phyloP scores from a whole-genome alignment of 257 asterid species.

The Parsonsia alboflavescens region DNA sequence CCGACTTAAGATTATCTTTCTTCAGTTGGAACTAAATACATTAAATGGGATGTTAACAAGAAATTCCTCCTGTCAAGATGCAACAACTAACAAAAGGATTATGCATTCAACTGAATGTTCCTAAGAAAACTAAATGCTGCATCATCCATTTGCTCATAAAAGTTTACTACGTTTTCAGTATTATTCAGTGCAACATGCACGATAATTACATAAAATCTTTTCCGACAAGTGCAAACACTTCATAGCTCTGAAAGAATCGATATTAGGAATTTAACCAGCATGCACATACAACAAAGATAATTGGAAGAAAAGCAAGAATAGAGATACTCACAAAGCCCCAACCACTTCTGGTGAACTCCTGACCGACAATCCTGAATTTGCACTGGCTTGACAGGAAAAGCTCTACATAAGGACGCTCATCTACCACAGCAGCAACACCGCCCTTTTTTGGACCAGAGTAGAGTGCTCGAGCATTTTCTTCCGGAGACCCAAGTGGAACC shows the following conservation, averaged over 20 bases:
- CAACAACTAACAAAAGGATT: neutral
- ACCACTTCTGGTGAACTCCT: constrained; percentile 52
- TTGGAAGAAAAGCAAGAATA: constrained; percentile 1
- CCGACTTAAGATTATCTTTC: neutral
- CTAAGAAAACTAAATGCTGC: neutral
- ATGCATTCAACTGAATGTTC: neutral
- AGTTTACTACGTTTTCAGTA: neutral
- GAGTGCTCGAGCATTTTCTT: constrained; percentile 46
- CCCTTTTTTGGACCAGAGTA: constrained; percentile 46
- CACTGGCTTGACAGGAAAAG: constrained; percentile 46
- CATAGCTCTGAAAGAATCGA: neutral
- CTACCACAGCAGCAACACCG: constrained; percentile 70
- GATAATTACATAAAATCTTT: neutral
- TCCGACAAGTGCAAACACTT: neutral
- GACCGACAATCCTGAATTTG: constrained; percentile 52
- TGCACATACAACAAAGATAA: neutral
- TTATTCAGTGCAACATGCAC: neutral
- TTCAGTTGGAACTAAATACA: neutral
- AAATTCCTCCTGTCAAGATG: neutral
- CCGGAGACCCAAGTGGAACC: constrained; percentile 45
- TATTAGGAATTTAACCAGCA: too few species aligned
- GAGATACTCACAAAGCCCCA: constrained; percentile 70
- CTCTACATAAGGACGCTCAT: constrained; percentile 56
- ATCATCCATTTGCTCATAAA: neutral
- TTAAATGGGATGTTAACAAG: neutral